These are phyloP conservation scores for Brassica incana DNA, from an alignment of 345 rosid genomes.

Conservation along the genomic window DNA sequence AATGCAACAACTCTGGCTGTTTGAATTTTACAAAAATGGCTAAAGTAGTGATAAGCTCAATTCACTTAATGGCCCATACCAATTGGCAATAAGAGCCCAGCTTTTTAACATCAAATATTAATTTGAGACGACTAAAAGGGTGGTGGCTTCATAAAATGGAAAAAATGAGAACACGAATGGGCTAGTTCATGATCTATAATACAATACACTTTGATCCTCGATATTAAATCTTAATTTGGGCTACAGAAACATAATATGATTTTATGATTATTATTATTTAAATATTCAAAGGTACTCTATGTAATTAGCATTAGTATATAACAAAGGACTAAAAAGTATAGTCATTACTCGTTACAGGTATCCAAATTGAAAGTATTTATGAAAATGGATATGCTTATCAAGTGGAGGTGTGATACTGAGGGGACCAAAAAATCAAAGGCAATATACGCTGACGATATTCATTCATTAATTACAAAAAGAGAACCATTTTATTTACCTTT, in stretches of 20 bases:
- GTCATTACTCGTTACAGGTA: background rate
- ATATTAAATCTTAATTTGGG: too few relatives aligned
- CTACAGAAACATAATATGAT: too few relatives aligned
- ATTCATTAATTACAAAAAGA: conserved; percentile 21
- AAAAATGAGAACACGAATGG: background rate
- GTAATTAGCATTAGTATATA: too few relatives aligned
- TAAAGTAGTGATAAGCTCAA: background rate
- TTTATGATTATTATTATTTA: too few relatives aligned
- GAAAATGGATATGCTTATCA: conserved; percentile 30
- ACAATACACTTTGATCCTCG: too few relatives aligned
- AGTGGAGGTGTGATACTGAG: conserved; percentile 27
- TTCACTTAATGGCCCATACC: background rate
- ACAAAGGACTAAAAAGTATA: too few relatives aligned
- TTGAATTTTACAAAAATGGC: background rate
- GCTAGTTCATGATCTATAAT: conserved; percentile 4
- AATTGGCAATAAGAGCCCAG: background rate
- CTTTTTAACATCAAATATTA: background rate
- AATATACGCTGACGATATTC: conserved; percentile 33
- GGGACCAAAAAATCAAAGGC: conserved; percentile 30
- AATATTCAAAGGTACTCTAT: too few relatives aligned
- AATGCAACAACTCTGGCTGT: background rate
- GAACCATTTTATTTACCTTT: conserved; percentile 10
- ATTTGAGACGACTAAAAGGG: background rate
- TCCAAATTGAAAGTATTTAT: conserved; percentile 13
- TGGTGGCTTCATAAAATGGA: background rate